These are phyloP conservation scores for Lumnitzera littorea DNA, from an alignment of 345 rosid species.

Conservation along the genomic window DNA sequence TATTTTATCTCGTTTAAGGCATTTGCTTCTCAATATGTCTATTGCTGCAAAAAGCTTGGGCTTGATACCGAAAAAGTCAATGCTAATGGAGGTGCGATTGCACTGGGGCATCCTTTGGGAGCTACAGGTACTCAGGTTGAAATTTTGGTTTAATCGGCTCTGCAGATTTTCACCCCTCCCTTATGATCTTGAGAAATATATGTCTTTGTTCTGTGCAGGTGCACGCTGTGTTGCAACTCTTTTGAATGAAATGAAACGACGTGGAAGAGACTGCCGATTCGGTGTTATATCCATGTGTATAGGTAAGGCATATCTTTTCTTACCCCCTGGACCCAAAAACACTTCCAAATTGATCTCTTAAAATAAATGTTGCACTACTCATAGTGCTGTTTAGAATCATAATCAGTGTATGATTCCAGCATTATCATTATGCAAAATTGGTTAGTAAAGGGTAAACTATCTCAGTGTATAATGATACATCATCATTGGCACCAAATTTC, in stretches of 20 bases:
- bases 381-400: no score
- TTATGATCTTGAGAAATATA: background rate
- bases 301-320: constrained; percentile 27
- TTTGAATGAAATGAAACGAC: constrained; percentile 84
- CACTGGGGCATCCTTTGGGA: constrained; percentile 93
- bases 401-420: no score
- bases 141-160: background rate
- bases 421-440: no score
- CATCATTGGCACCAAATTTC: no score
- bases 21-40: constrained; percentile 92
- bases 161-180: background rate
- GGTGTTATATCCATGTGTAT: constrained; percentile 98
- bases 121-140: constrained; percentile 56
- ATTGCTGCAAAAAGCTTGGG: constrained; percentile 68
- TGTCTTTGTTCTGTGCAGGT: constrained; percentile 33
- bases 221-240: constrained; percentile 86
- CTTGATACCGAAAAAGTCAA: constrained; percentile 71
- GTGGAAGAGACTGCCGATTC: constrained; percentile 76
- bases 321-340: background rate
- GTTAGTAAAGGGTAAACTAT: no score
- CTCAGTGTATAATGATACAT: no score
- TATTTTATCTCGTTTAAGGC: constrained; percentile 37
- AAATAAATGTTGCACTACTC: no score
- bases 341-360: no score
- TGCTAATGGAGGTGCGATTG: constrained; percentile 95